Conservation (phyloP, 176 grass and related monocot species). For the Chloris gayana region DNA sequence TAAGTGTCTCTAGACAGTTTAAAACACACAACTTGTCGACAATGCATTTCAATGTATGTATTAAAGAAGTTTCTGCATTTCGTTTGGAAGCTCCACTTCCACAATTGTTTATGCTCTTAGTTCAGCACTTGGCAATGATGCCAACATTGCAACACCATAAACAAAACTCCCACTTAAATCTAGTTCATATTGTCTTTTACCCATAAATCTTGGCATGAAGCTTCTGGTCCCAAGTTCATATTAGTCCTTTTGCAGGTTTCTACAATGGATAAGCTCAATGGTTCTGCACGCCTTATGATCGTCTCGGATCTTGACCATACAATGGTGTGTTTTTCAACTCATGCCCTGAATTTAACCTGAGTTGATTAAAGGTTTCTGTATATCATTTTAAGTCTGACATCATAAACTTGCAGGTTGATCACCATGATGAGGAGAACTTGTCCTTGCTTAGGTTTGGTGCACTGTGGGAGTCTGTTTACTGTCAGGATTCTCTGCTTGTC, state of each 20-base stretch:
- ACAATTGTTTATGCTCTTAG: not conserved
- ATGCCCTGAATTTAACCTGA: not conserved
- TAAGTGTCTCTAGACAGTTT: not conserved
- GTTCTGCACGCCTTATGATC: constrained; percentile 86
- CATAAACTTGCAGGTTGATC: constrained; percentile 67
- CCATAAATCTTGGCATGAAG: not conserved
- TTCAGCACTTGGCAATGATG: not conserved
- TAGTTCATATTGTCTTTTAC: not conserved
- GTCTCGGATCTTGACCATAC: constrained; percentile 98
- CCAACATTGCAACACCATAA: not conserved
- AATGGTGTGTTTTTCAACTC: constrained; percentile 56
- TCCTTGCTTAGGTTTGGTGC: constrained; percentile 81
- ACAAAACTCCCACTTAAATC: not conserved
- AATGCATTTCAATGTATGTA: not conserved
- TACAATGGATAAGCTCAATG: constrained; percentile 80
- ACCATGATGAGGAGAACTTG: constrained; percentile 78
- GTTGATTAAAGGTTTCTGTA: not conserved
- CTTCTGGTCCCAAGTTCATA: not conserved
- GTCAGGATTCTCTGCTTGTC: constrained; percentile 74
- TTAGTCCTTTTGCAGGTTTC: constrained; percentile 32
- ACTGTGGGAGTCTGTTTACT: constrained; percentile 79
- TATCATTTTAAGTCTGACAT: not conserved
- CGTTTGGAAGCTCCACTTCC: not conserved
- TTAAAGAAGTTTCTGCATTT: not conserved
- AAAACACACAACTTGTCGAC: not conserved